A percentile compares a stretch with the other conserved stretches of the same genome.
Conservation (phyloP, 1,284 basidiomycete species). For the Fomitopsis schrenkii region DNA sequence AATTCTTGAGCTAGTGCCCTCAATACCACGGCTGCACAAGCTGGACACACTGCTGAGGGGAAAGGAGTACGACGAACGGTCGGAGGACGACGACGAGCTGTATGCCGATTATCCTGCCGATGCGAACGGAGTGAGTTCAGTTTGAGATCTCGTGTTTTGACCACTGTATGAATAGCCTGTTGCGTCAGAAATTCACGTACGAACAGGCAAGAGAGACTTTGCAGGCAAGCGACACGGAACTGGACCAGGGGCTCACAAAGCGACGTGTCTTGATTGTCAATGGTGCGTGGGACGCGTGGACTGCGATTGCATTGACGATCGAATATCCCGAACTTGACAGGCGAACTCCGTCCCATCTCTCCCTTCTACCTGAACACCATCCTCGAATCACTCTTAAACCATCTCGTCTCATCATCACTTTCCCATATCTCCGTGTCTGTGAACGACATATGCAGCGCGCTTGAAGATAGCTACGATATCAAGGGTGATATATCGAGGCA, state of each 20-base stretch:
- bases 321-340: slow-evolving; percentile 30
- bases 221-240: slow-evolving; percentile 76
- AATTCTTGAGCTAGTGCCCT: slow-evolving; percentile 71
- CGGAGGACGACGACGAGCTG: slow-evolving; percentile 43
- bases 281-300: slow-evolving; percentile 36
- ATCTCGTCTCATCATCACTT: slow-evolving; percentile 57
- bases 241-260: slow-evolving; percentile 59
- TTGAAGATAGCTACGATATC: slow-evolving; percentile 76
- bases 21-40: slow-evolving; percentile 70
- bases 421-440: slow-evolving; percentile 45
- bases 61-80: slow-evolving; percentile 59
- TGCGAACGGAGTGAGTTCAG: background rate
- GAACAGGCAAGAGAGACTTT: slow-evolving; percentile 59
- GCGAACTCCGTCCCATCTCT: slow-evolving; percentile 66
- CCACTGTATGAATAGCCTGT: background rate
- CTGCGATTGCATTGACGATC: background rate
- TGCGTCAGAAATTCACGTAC: slow-evolving; percentile 44
- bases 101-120: slow-evolving; percentile 28
- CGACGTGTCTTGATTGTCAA: slow-evolving; percentile 69
- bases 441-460: slow-evolving; percentile 47
- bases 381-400: slow-evolving; percentile 69
- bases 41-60: slow-evolving; percentile 60
- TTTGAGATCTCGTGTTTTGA: background rate
- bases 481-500: slow-evolving; percentile 56
- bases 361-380: slow-evolving; percentile 62